Percentiles rank a stretch among this genome's conserved stretches.
Evolutionary conservation across 2,329 filamentous ascomycete species (phyloP).

Genomic region (Stylonectria norvegica): DNA sequence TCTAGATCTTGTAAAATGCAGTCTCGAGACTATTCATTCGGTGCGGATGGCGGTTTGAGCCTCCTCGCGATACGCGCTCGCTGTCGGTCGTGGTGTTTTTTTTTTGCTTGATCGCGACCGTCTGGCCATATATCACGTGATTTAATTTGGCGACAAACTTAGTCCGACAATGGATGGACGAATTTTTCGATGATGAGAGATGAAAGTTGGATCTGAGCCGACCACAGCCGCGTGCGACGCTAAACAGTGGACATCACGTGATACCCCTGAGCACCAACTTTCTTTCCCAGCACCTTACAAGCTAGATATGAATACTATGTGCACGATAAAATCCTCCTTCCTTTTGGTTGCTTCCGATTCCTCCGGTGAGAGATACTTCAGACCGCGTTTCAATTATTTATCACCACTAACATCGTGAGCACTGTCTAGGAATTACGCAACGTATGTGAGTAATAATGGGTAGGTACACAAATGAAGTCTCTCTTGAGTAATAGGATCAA

Average conservation of each 20-base stretch:
- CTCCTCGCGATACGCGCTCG: constrained; percentile 22
- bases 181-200: constrained; percentile 29
- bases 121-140: constrained; percentile 33
- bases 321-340: no score
- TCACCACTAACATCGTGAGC: no score
- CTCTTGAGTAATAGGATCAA: constrained; percentile 16
- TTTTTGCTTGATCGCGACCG: constrained; percentile 23
- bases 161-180: constrained; percentile 6
- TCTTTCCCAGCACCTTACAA: no score
- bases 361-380: no score
- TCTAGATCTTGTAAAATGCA: constrained; percentile 25
- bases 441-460: no score
- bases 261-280: constrained; percentile 25
- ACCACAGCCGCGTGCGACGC: constrained; percentile 14
- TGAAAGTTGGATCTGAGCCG: constrained; percentile 24
- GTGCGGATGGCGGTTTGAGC: constrained; percentile 20
- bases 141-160: constrained; percentile 16
- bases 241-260: constrained; percentile 29
- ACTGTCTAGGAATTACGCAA: no score
- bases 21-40: constrained; percentile 30
- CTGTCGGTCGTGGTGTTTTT: constrained; percentile 21
- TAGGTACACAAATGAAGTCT: no score
- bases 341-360: no score
- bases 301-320: no score
- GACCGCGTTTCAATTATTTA: no score